Percentiles rank a stretch among this genome's conserved stretches.
phyloP scores from a whole-genome alignment of 192 early-diverging fungal species.

The Coemansia asiatica region DNA sequence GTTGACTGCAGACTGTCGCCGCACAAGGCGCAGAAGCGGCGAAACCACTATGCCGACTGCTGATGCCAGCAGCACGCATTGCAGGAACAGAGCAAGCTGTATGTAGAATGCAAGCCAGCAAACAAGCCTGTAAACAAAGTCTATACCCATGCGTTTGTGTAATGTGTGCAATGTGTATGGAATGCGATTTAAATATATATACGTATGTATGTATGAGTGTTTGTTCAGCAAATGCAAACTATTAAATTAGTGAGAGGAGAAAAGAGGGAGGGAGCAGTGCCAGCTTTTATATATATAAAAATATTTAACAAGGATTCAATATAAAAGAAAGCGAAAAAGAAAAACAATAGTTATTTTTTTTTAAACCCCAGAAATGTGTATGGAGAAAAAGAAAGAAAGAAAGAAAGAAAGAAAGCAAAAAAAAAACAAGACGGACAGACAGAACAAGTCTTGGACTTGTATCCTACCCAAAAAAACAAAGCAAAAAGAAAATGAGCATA shows the following conservation, averaged over 20 bases:
- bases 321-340: background rate
- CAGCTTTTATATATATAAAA: background rate
- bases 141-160: slow-evolving; percentile 20
- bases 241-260: background rate
- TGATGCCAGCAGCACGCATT: slow-evolving; percentile 35
- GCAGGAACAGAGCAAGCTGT: slow-evolving; percentile 41
- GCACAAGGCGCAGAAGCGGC: slow-evolving; percentile 32
- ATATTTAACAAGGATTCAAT: no score
- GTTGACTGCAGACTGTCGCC: slow-evolving; percentile 55
- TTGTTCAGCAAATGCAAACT: no score
- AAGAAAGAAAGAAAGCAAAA: background rate
- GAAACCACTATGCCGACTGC: slow-evolving; percentile 27
- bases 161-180: background rate
- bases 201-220: background rate
- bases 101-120: slow-evolving; percentile 31
- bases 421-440: background rate
- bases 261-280: background rate
- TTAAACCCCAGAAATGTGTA: no score
- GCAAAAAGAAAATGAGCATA: no score
- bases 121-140: slow-evolving; percentile 11
- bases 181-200: background rate
- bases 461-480: no score
- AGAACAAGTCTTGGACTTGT: no score
- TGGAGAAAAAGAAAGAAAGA: background rate
- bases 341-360: no score